Base-by-base conservation (phyloP, 2,329 filamentous ascomycete species). In the Arthroderma sp. region DNA sequence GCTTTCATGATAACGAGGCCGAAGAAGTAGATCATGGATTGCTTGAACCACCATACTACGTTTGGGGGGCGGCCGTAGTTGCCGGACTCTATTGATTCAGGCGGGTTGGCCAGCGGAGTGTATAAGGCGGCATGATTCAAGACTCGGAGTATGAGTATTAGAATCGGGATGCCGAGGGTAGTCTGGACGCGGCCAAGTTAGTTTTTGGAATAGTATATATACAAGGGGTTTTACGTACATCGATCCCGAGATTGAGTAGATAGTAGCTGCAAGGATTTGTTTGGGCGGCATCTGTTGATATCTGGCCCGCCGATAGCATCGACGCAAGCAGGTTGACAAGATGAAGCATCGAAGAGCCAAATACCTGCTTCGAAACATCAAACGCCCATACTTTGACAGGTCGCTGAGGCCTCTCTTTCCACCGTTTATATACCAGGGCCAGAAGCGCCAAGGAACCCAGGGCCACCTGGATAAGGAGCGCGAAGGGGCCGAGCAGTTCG, bases 231-330 rank as follows among this genome's bases (percentile, higher is more conserved):
- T 25, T 17, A 33, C 39, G 52, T 76, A 96, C 91, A 74, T 98
- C 93, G 63, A 98, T 96, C 47, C 82, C 91, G 58, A 98, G 73
- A 68, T 98, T 98, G 64, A 98, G 77, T 25, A 98, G 74, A 70
- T 98, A 98, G 68, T 95, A 97, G 1, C 90, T 95, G 75, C 93
- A 98, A 8, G 93, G 93, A 65, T 98, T 98, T 6, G 93, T 91
- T 59, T 78, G 77, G 72, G 68, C 63, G 41, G 66, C 70, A 35
- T 63, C 66, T 35, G 73, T 70, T 39, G 74, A 69, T 37, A 97
- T 86, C 65, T 87, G 84, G 2, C 90, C 91, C 56, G 88, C 91
- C 0, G 89, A 94, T 64, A 98, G 80, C 87, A 97, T 89, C 51
- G 89, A 94, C 86, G 98, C 95, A 71, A 95, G 83, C 56, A 98